A percentile compares a stretch with the other conserved stretches of the same genome.
These are phyloP conservation scores for Panus rudis DNA, from an alignment of 768 basidiomycete genomes.

Conservation along the genomic window DNA sequence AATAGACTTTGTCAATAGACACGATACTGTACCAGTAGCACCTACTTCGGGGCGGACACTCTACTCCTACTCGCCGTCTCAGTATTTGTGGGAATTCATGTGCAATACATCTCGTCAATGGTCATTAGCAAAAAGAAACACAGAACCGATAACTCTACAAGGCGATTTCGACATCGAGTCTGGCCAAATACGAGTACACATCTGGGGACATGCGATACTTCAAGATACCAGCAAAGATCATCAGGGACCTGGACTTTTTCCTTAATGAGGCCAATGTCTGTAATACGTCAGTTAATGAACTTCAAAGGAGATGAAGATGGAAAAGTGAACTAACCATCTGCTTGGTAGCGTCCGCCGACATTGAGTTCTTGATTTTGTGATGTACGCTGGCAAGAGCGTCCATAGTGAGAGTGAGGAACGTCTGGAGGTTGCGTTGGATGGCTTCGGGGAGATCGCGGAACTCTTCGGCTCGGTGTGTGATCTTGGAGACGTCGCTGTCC, in stretches of 20 bases:
- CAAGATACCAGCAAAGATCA: slow-evolving; percentile 83
- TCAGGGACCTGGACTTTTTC: slow-evolving; percentile 77
- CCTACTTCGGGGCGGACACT: too few species aligned
- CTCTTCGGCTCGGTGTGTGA: slow-evolving; percentile 80
- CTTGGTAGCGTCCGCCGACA: slow-evolving; percentile 65
- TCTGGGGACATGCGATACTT: slow-evolving; percentile 89
- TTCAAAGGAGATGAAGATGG: slow-evolving; percentile 9
- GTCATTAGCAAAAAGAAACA: background rate
- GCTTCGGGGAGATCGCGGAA: slow-evolving; percentile 84
- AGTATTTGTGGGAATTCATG: too few species aligned
- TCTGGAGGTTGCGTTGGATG: slow-evolving; percentile 83
- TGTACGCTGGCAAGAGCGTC: slow-evolving; percentile 81
- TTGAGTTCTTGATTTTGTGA: slow-evolving; percentile 64
- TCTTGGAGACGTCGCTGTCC: slow-evolving; percentile 76
- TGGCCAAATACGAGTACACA: slow-evolving; percentile 81
- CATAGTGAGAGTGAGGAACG: slow-evolving; percentile 87
- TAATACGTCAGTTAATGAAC: too few species aligned
- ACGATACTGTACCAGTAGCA: too few species aligned
- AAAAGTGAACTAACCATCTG: slow-evolving; percentile 48
- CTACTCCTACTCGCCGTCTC: too few species aligned
- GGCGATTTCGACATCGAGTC: slow-evolving; percentile 81
- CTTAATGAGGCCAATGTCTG: slow-evolving; percentile 63
- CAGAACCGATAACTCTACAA: slow-evolving; percentile 44
- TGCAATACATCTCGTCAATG: too few species aligned
- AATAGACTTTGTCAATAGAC: too few species aligned